Evolutionary conservation across 23 red algal genomes (phyloP), one percentile per base, ranked within the genome.

Genomic region (Agarophyton chilense): DNA sequence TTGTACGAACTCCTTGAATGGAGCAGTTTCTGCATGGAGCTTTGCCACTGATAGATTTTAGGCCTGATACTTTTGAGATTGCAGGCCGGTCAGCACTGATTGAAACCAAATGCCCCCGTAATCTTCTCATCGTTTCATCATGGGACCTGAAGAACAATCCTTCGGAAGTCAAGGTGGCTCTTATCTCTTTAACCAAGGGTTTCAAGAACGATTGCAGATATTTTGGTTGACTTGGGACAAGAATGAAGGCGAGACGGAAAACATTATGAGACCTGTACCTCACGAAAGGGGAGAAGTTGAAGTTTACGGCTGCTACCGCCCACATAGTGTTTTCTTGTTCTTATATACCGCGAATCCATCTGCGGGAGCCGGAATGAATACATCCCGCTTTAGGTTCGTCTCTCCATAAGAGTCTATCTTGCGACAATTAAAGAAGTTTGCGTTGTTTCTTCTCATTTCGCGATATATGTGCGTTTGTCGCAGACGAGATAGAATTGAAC

Each of bases 131-230:
- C 10, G 8, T 35, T 44, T 26, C 56, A 43, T 82, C 54, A n/a
- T 11, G 24, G 54, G 64, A 82, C 53, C 17, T 40, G 12, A 82
- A 6, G 6, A 38, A 3, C 24, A 46, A 45, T 19, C 35, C 55
- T 1, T 64, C 38, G 1, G 2, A 7, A 24, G 49, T 28, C 40
- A 46, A 64, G n/a, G n/a, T n/a, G 5, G 10, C 1, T 9, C 28
- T 10, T 4, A 62, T 1, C 33, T 62, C 56, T 41, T 64, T 16
- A 6, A 82, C 34, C 5, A 82, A 63, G 0, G 53, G 40, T 6
- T 33, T 1, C 13, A 82, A 19, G 35, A 82, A 65, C 14, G 78
- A 82, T 22, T 82, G 78, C 28, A 82, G 26, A 38, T 82, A 42
- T 3, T 12, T 2, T 1, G 41, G 78, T 46, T 60, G 4, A 0